phyloP scores from a whole-genome alignment of 768 basidiomycete species.

The Phanerochaete sordida region DNA sequence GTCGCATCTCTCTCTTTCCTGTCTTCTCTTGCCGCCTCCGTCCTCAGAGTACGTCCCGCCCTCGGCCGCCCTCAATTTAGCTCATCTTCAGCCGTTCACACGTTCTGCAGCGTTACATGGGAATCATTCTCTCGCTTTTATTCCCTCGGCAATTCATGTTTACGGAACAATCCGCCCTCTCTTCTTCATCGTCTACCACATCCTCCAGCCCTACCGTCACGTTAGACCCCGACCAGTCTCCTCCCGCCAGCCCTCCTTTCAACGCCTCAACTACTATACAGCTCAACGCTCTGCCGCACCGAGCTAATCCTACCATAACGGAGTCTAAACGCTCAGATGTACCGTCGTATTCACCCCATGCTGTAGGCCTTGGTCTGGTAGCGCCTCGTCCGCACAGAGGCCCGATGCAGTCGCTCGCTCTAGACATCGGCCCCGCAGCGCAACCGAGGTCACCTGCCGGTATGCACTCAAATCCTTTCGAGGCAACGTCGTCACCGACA shows the following conservation, averaged over 20 bases:
- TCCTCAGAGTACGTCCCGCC: conserved; percentile 1
- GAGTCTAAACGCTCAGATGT: conserved; percentile 9
- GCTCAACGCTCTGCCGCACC: not conserved
- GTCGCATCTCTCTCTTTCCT: conserved; percentile 13
- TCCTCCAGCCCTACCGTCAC: conserved; percentile 15
- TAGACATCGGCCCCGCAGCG: conserved; percentile 13
- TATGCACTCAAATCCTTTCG: conserved; percentile 16
- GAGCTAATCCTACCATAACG: not conserved
- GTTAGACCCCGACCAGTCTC: conserved; percentile 10
- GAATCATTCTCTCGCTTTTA: conserved; percentile 27
- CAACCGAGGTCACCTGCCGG: conserved; percentile 14
- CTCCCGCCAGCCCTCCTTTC: conserved; percentile 6
- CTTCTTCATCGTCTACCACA: conserved; percentile 19
- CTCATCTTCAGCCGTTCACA: conserved; percentile 4
- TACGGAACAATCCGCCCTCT: conserved; percentile 17
- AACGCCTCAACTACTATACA: conserved; percentile 5
- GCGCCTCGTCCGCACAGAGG: conserved; percentile 22
- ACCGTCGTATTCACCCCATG: conserved; percentile 20
- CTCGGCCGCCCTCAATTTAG: not conserved
- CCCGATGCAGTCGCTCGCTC: conserved; percentile 16
- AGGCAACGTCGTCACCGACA: conserved; percentile 6
- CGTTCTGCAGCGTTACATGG: conserved; percentile 21
- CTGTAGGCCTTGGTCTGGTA: conserved; percentile 22
- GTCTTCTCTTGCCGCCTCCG: conserved; percentile 9
- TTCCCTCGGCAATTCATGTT: conserved; percentile 27